phyloP scores from a whole-genome alignment of 2,329 filamentous ascomycete genomes.

The Clarireedia hainanense region DNA sequence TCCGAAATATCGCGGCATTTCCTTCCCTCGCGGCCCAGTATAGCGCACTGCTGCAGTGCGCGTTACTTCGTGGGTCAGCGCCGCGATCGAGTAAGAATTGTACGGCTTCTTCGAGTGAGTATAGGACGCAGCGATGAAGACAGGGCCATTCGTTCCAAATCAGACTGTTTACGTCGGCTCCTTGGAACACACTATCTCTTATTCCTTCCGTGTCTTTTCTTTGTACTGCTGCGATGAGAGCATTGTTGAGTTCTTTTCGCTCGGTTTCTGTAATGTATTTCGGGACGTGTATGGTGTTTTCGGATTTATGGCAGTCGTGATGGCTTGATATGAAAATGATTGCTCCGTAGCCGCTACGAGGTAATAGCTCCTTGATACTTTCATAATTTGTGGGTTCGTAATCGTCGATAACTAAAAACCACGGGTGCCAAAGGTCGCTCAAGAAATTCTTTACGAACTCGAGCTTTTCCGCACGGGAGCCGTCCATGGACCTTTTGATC shows the following conservation, averaged over 20 bases:
- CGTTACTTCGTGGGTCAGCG: slow-evolving; percentile 13
- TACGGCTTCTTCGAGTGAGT: slow-evolving; percentile 18
- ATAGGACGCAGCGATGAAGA: slow-evolving; percentile 15
- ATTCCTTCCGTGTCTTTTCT: slow-evolving; percentile 8
- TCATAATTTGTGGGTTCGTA: slow-evolving; percentile 10
- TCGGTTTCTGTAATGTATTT: background rate
- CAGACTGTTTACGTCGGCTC: slow-evolving; percentile 13
- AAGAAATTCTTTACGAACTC: slow-evolving; percentile 14
- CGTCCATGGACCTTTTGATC: slow-evolving; percentile 11
- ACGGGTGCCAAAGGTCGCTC: slow-evolving; percentile 15
- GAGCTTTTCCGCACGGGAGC: slow-evolving; percentile 12
- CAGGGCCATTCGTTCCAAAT: slow-evolving; percentile 15
- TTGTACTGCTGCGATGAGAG: slow-evolving; percentile 11
- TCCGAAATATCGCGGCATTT: slow-evolving; percentile 26
- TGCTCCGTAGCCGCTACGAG: slow-evolving; percentile 11
- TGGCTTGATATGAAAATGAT: background rate
- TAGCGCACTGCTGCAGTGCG: slow-evolving; percentile 13
- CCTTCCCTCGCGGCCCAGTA: slow-evolving; percentile 19
- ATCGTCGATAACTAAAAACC: slow-evolving; percentile 15
- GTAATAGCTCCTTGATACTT: slow-evolving; percentile 13
- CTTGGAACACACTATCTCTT: slow-evolving; percentile 12
- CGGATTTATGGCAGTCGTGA: background rate
- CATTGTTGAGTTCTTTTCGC: slow-evolving; percentile 3
- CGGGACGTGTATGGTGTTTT: background rate
- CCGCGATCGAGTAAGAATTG: slow-evolving; percentile 17